phyloP scores from a whole-genome alignment of 1,284 basidiomycete species.

The Ceratobasidium sp. region DNA sequence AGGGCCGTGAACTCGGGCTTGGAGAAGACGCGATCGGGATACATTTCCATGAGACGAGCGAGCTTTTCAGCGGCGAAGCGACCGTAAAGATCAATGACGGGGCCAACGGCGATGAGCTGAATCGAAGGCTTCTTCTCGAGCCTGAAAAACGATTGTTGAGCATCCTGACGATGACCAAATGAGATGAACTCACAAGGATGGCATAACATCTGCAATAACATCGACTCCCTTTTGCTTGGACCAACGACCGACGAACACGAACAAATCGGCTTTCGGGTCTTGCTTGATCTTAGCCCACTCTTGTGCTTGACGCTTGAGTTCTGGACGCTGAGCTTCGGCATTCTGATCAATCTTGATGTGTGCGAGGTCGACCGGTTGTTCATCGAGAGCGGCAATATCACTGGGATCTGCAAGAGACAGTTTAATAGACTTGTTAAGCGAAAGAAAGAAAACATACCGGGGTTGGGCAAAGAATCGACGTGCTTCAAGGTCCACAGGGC shows the following conservation, averaged over 20 bases:
- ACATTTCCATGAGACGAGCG: constrained; percentile 89
- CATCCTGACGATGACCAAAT: constrained; percentile 10
- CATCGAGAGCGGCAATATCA: constrained; percentile 90
- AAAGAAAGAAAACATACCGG: constrained; percentile 53
- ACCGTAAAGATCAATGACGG: constrained; percentile 92
- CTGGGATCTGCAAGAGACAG: constrained; percentile 64
- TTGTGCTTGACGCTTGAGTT: constrained; percentile 87
- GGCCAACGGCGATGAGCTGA: constrained; percentile 87
- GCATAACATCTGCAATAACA: constrained; percentile 93
- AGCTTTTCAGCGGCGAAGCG: constrained; percentile 93
- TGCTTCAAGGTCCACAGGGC: constrained; percentile 94
- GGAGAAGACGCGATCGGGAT: constrained; percentile 89
- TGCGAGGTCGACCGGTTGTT: constrained; percentile 71
- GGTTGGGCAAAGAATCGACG: constrained; percentile 92
- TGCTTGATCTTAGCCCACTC: constrained; percentile 93
- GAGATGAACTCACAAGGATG: constrained; percentile 66
- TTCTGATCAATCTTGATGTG: constrained; percentile 79
- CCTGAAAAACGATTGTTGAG: constrained; percentile 52
- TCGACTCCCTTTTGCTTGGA: constrained; percentile 97
- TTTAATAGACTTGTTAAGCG: background rate
- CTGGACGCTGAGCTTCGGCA: constrained; percentile 88
- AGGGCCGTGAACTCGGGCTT: constrained; percentile 93
- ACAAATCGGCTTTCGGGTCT: constrained; percentile 85
- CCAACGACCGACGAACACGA: constrained; percentile 96
- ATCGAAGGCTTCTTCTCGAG: constrained; percentile 85